These are phyloP conservation scores for Macrophomina pseudophaseolina DNA, from an alignment of 2,329 filamentous ascomycete species.

Conservation along the genomic window DNA sequence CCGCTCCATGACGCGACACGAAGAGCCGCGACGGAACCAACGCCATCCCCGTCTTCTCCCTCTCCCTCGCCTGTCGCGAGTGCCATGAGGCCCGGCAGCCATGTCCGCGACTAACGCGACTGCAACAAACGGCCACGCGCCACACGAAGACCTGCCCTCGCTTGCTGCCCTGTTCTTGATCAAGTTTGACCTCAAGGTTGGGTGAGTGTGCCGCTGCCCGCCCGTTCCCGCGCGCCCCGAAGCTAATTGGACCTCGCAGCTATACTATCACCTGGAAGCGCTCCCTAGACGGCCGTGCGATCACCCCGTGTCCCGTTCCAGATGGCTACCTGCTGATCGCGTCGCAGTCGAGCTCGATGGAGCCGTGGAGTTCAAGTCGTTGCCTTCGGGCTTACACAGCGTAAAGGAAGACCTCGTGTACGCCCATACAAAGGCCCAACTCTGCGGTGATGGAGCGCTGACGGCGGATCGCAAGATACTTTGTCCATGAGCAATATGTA, in stretches of 20 bases:
- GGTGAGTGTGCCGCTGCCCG: conserved; percentile 56
- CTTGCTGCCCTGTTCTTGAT: conserved; percentile 86
- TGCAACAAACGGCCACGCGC: conserved; percentile 15
- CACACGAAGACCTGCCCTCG: conserved; percentile 36
- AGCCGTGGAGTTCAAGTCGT: conserved; percentile 92
- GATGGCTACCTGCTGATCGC: conserved; percentile 7
- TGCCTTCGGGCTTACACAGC: conserved; percentile 90
- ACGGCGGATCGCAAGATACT: conserved; percentile 68
- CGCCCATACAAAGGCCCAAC: conserved; percentile 25
- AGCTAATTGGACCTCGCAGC: conserved; percentile 45
- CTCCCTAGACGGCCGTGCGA: conserved; percentile 67
- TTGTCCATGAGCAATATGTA: conserved; percentile 82
- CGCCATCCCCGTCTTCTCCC: conserved; percentile 12
- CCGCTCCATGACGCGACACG: conserved; percentile 23
- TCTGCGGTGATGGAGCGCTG: neutral
- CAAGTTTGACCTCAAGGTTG: conserved; percentile 89
- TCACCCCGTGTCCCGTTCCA: neutral
- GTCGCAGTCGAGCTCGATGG: conserved; percentile 70
- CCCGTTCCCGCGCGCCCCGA: neutral
- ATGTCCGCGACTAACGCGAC: conserved; percentile 26
- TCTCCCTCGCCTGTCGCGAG: conserved; percentile 8
- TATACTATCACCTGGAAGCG: conserved; percentile 89
- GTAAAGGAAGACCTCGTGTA: conserved; percentile 80
- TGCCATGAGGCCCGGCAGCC: conserved; percentile 26
- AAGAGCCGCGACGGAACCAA: conserved; percentile 15